A percentile compares a stretch with the other conserved stretches of the same genome.
phyloP scores from a whole-genome alignment of 441 rosid genomes.

The Kokia cookei region DNA sequence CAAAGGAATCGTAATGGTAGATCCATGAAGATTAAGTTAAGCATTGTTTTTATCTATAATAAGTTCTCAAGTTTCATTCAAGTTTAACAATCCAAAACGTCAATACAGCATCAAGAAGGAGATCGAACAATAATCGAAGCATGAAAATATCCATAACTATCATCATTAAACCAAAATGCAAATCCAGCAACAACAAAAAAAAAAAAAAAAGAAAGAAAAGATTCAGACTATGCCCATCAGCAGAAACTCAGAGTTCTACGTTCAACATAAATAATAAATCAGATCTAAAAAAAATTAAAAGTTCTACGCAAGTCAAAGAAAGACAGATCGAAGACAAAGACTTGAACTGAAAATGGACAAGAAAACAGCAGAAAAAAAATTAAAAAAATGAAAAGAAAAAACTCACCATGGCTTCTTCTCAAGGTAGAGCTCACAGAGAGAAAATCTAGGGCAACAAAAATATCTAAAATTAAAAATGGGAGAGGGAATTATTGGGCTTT shows the following conservation, averaged over 20 bases:
- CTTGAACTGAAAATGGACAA: neutral
- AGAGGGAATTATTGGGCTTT: neutral
- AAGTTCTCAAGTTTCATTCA: neutral
- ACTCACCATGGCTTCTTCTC: slow-evolving; percentile 2
- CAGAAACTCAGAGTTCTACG: neutral
- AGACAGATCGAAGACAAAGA: neutral
- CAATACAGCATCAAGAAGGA: neutral
- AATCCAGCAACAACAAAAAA: neutral
- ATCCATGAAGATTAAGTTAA: neutral
- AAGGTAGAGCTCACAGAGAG: neutral
- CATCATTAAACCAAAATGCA: neutral
- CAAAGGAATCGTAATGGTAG: neutral
- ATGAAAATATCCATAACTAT: neutral
- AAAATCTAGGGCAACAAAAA: neutral
- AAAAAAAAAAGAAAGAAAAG: neutral
- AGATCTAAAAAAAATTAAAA: neutral
- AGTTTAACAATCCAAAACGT: neutral
- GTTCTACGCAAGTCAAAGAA: neutral
- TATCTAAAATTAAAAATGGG: neutral
- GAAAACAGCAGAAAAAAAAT: neutral
- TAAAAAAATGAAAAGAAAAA: neutral
- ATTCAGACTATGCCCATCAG: neutral
- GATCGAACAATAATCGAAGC: neutral
- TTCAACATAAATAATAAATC: neutral
- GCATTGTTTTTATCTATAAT: neutral